Conservation (phyloP, 768 basidiomycete genomes). For the Lentinus tigrinus region DNA sequence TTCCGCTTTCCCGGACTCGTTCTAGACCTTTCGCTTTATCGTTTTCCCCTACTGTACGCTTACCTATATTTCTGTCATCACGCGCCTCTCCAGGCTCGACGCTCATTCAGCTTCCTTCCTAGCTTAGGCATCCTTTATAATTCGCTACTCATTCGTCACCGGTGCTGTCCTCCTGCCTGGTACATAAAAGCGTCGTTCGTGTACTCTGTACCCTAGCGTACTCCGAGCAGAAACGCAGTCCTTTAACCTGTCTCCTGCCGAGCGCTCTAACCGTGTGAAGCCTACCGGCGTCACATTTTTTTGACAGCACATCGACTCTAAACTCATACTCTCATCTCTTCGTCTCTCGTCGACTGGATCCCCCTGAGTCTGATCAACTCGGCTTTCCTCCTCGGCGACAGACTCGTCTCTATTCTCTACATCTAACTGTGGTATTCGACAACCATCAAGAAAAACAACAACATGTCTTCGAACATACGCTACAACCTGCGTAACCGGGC, state of each 20-base stretch:
- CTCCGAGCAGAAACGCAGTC: no score
- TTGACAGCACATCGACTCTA: conserved; percentile 2
- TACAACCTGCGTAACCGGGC: conserved; percentile 10
- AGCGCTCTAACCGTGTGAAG: background rate
- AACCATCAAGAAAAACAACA: background rate
- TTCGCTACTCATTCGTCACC: no score
- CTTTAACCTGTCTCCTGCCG: background rate
- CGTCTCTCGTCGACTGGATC: conserved; percentile 6
- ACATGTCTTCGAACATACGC: background rate
- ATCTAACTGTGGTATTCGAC: background rate
- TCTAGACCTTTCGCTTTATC: no score
- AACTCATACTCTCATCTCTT: background rate
- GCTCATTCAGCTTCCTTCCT: no score
- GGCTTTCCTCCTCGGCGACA: conserved; percentile 6
- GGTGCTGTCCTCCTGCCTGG: no score
- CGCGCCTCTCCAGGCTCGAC: no score
- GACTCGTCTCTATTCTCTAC: background rate
- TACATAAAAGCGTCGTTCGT: no score
- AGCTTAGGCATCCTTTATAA: no score
- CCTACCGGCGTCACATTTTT: conserved; percentile 12
- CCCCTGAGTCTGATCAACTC: conserved; percentile 21
- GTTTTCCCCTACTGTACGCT: no score
- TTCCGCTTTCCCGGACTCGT: no score
- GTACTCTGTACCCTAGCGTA: no score
- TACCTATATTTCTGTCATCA: no score